These are phyloP conservation scores for Collybia nuda DNA, from an alignment of 768 basidiomycete species.

Conservation along the genomic window DNA sequence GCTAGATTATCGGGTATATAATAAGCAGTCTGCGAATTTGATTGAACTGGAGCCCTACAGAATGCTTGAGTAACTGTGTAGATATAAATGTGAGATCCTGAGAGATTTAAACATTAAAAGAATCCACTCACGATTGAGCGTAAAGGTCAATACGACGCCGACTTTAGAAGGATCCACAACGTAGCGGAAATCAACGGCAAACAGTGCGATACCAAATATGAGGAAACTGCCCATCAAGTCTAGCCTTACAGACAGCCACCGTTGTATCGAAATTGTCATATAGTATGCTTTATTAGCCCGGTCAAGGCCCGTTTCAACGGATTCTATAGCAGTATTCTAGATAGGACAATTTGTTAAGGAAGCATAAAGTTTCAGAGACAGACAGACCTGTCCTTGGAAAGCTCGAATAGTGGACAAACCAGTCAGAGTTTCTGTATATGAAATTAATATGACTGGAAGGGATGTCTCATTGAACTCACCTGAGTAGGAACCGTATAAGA, in stretches of 20 bases:
- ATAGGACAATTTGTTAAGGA: neutral
- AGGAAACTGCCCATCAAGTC: slow-evolving; percentile 69
- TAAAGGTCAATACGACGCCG: slow-evolving; percentile 60
- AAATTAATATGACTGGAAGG: neutral
- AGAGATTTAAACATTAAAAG: neutral
- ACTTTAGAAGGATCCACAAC: slow-evolving; percentile 58
- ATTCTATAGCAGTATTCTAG: slow-evolving; percentile 44
- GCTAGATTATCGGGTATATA: slow-evolving; percentile 26
- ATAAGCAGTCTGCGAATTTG: neutral
- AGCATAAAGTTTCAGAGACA: neutral
- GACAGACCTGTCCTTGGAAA: slow-evolving; percentile 50
- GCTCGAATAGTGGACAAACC: slow-evolving; percentile 64
- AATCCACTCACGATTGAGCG: slow-evolving; percentile 47
- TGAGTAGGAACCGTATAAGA: slow-evolving; percentile 55
- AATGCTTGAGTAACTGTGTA: slow-evolving; percentile 49
- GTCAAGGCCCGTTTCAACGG: slow-evolving; percentile 54
- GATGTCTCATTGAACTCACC: slow-evolving; percentile 30
- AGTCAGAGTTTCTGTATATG: slow-evolving; percentile 51
- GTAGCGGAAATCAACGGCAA: slow-evolving; percentile 60
- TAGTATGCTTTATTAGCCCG: slow-evolving; percentile 62
- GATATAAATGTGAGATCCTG: neutral
- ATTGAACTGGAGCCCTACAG: slow-evolving; percentile 32
- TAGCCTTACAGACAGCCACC: slow-evolving; percentile 62
- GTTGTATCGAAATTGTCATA: slow-evolving; percentile 63
- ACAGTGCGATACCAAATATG: slow-evolving; percentile 67